Percentiles rank a stretch among this genome's conserved stretches.
phyloP scores from a whole-genome alignment of 2,329 filamentous ascomycete species.

The Colletotrichum sojae region DNA sequence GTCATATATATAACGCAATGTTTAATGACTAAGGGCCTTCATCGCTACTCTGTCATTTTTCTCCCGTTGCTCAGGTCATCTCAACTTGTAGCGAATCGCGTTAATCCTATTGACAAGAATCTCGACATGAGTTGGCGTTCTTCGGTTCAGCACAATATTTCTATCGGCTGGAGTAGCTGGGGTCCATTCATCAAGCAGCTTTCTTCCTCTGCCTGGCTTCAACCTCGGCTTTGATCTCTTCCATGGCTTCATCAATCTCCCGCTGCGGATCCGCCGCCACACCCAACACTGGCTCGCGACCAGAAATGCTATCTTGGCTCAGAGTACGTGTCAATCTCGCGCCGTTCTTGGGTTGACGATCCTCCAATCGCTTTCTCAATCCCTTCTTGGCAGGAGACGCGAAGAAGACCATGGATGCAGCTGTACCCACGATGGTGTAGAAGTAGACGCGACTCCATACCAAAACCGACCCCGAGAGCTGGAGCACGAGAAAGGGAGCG shows the following conservation, averaged over 20 bases:
- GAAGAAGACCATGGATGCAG: conserved; percentile 80
- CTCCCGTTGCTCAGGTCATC: too few species aligned
- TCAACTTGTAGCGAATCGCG: too few species aligned
- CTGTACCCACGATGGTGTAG: conserved; percentile 81
- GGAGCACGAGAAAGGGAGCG: conserved; percentile 87
- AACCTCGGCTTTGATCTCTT: conserved; percentile 81
- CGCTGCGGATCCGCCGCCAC: conserved; percentile 81
- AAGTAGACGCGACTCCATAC: conserved; percentile 93
- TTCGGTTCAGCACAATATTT: too few species aligned
- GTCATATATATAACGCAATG: too few species aligned
- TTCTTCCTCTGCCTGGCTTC: conserved; percentile 57
- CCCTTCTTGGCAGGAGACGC: conserved; percentile 79
- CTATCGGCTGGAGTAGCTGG: background rate
- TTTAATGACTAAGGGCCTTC: too few species aligned
- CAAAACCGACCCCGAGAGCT: conserved; percentile 76
- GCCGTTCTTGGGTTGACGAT: conserved; percentile 64
- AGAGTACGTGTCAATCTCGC: conserved; percentile 63
- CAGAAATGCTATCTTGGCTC: conserved; percentile 71
- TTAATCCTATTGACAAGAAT: too few species aligned
- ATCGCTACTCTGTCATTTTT: too few species aligned
- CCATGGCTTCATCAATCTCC: conserved; percentile 84
- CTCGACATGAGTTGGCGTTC: too few species aligned
- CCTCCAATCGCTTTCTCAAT: conserved; percentile 71
- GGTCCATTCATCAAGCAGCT: conserved; percentile 8
- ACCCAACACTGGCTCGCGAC: conserved; percentile 78